A percentile compares a stretch with the other conserved stretches of the same genome.
These are phyloP conservation scores for Jimgerdemannia lactiflua DNA, from an alignment of 192 early-diverging fungal species.

Conservation along the genomic window DNA sequence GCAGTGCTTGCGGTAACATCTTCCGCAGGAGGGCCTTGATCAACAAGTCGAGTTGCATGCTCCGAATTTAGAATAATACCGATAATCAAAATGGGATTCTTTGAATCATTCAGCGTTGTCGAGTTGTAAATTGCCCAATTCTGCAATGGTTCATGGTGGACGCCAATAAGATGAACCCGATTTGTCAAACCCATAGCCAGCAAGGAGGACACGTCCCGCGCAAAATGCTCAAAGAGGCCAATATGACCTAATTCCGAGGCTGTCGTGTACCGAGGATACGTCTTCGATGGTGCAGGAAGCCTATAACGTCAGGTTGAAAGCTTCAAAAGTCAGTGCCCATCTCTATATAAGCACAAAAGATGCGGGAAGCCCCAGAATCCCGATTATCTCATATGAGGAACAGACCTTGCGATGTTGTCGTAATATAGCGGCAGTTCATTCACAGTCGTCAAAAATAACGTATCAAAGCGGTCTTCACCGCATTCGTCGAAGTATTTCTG, in stretches of 20 bases:
- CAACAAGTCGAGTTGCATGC: conserved; percentile 69
- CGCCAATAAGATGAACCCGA: conserved; percentile 40
- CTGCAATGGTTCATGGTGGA: conserved; percentile 28
- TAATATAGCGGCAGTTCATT: conserved; percentile 60
- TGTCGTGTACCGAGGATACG: background rate
- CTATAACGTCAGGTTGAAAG: background rate
- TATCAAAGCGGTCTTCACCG: conserved; percentile 67
- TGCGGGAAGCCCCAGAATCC: background rate
- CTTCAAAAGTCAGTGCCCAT: too few species aligned
- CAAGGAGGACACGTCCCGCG: conserved; percentile 37
- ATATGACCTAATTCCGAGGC: conserved; percentile 37
- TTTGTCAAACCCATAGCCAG: conserved; percentile 47
- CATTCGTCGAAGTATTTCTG: conserved; percentile 63
- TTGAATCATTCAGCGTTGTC: background rate
- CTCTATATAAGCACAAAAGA: background rate
- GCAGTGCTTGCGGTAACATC: conserved; percentile 58
- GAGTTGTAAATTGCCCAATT: conserved; percentile 39
- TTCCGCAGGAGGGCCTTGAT: conserved; percentile 84
- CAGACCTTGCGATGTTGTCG: conserved; percentile 66
- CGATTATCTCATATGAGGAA: background rate
- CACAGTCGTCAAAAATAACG: conserved; percentile 73
- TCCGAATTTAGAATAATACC: conserved; percentile 74
- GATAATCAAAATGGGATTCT: conserved; percentile 42
- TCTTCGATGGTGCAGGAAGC: background rate
- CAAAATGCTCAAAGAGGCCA: conserved; percentile 43